A percentile compares a stretch with the other conserved stretches of the same genome.
Conservation (phyloP, 2,329 filamentous ascomycete genomes). For the Aspergillus brunneoviolaceus region DNA sequence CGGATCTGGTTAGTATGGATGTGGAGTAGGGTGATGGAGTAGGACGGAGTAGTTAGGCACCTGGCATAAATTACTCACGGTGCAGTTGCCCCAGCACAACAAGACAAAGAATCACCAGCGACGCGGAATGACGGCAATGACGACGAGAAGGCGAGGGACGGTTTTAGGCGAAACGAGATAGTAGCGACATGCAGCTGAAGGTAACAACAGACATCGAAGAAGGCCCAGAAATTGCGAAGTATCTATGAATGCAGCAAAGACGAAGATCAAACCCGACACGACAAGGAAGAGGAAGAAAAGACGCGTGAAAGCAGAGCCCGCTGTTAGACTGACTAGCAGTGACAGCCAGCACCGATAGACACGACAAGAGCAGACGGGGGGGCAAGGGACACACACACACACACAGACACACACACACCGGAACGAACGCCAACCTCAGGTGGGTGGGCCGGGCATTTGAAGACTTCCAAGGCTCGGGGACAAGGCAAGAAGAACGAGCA, state of each 20-base stretch:
- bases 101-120: conserved; percentile 4
- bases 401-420: conserved; percentile 16
- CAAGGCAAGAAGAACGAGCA: conserved; percentile 28
- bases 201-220: conserved; percentile 18
- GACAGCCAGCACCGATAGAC: neutral
- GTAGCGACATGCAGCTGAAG: conserved; percentile 5
- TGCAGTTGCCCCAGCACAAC: conserved; percentile 11
- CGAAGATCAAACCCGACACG: conserved; percentile 4
- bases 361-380: neutral
- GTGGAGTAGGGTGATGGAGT: neutral
- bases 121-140: conserved; percentile 10
- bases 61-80: conserved; percentile 16
- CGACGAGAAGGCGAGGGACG: neutral
- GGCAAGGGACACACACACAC: conserved; percentile 12
- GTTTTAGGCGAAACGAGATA: conserved; percentile 5
- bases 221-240: neutral
- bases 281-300: conserved; percentile 9
- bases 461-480: conserved; percentile 22
- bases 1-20: conserved; percentile 1
- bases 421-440: conserved; percentile 12
- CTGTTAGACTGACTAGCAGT: neutral
- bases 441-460: conserved; percentile 32
- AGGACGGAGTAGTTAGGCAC: conserved; percentile 8
- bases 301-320: conserved; percentile 12
- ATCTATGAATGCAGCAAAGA: conserved; percentile 7